phyloP scores from a whole-genome alignment of 768 basidiomycete species.

The Serendipita vermifera region DNA sequence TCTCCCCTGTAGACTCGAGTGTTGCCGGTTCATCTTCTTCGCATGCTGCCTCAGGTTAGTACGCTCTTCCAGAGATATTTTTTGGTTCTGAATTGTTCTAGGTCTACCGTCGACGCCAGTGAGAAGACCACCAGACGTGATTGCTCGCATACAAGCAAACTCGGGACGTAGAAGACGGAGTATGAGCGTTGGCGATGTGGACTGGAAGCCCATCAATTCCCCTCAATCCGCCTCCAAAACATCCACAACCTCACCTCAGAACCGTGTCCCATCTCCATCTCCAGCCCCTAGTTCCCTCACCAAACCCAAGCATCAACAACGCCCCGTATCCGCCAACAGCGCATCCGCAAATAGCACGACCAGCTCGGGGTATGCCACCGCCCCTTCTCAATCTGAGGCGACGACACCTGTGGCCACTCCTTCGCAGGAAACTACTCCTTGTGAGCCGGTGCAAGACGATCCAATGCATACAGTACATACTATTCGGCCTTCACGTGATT shows the following conservation, averaged over 20 bases:
- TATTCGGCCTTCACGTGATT: constrained; percentile 17
- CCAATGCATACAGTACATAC: not conserved
- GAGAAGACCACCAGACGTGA: constrained; percentile 6
- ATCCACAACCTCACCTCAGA: constrained; percentile 13
- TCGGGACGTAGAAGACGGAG: constrained; percentile 39
- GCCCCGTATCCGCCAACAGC: too few species aligned
- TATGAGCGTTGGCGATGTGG: constrained; percentile 58
- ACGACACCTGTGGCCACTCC: constrained; percentile 23
- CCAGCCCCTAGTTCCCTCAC: constrained; percentile 7
- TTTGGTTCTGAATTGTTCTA: constrained; percentile 20
- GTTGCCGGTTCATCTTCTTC: constrained; percentile 39
- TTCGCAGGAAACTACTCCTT: constrained; percentile 28
- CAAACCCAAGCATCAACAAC: too few species aligned
- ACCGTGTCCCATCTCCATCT: not conserved
- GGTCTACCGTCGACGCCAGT: not conserved
- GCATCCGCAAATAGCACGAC: too few species aligned
- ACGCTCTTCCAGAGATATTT: constrained; percentile 25
- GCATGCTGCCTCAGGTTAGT: constrained; percentile 18
- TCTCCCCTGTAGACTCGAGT: constrained; percentile 44
- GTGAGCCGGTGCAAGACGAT: constrained; percentile 30
- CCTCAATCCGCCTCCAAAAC: constrained; percentile 26
- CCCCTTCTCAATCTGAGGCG: too few species aligned
- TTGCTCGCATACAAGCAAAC: constrained; percentile 17
- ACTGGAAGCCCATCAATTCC: constrained; percentile 35
- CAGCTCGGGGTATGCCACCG: too few species aligned